These are phyloP conservation scores for Dioscorea cayenensis DNA, from an alignment of 116 monocot species.

Conservation along the genomic window DNA sequence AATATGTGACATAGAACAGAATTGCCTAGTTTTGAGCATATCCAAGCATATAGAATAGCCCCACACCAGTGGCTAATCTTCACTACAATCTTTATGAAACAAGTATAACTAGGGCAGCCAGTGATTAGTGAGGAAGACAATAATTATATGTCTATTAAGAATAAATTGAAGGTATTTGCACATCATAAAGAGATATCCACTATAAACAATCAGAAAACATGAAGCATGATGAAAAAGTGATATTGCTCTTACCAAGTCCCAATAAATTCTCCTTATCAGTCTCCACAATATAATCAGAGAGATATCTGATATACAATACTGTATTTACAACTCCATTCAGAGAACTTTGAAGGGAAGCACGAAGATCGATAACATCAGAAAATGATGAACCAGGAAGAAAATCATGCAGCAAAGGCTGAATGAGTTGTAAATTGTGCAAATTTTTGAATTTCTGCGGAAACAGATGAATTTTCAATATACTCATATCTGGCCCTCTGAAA, in stretches of 20 bases:
- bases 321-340: conserved; percentile 76
- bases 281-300: conserved; percentile 93
- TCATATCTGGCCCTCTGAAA: conserved; percentile 64
- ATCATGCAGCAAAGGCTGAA: conserved; percentile 86
- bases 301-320: conserved; percentile 68
- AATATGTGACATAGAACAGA: no score
- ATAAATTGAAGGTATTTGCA: no score
- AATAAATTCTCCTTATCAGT: conserved; percentile 57
- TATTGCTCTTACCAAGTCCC: conserved; percentile 49
- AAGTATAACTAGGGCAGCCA: no score
- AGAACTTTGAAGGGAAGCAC: conserved; percentile 64
- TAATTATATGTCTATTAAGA: no score
- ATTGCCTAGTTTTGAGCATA: no score
- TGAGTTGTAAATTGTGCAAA: conserved; percentile 45
- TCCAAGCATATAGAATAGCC: no score
- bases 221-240: no score
- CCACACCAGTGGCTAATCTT: no score
- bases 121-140: no score
- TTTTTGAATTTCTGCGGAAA: conserved; percentile 70
- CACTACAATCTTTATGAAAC: no score
- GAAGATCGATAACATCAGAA: conserved; percentile 49
- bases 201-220: no score
- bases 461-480: conserved; percentile 78
- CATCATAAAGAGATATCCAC: no score
- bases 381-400: conserved; percentile 76